A percentile compares a stretch with the other conserved stretches of the same genome.
phyloP scores from a whole-genome alignment of 2,329 filamentous ascomycete species.

The Chalara sp. region DNA sequence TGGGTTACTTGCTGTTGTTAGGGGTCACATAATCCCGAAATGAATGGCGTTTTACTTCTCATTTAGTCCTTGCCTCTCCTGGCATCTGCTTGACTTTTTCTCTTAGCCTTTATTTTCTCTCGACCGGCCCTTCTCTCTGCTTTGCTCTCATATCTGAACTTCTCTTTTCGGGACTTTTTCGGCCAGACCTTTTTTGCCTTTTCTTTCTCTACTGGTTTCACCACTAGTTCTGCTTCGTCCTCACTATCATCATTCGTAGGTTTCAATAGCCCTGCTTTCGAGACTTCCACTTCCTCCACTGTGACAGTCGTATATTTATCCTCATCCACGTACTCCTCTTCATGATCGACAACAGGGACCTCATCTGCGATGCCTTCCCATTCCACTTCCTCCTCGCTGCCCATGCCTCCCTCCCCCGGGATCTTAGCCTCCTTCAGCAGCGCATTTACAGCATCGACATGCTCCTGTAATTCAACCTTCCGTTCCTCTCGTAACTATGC shows the following conservation, averaged over 20 bases:
- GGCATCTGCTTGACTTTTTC: conserved; percentile 30
- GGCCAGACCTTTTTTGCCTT: conserved; percentile 42
- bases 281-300: conserved; percentile 79
- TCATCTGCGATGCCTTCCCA: conserved; percentile 58
- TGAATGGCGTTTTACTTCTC: conserved; percentile 4
- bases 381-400: conserved; percentile 42
- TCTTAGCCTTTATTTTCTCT: conserved; percentile 65
- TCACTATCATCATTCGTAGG: conserved; percentile 32
- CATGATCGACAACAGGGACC: conserved; percentile 54
- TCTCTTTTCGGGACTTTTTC: conserved; percentile 74
- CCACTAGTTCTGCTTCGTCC: conserved; percentile 27
- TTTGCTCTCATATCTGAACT: conserved; percentile 91
- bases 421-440: conserved; percentile 29
- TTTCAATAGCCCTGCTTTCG: conserved; percentile 64
- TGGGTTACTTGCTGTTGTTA: conserved; percentile 15
- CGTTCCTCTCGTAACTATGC: conserved; percentile 74
- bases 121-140: conserved; percentile 69
- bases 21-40: conserved; percentile 15
- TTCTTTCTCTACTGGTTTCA: conserved; percentile 25
- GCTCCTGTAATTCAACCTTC: conserved; percentile 72
- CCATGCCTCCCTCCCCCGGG: conserved; percentile 31
- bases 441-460: conserved; percentile 69
- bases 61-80: conserved; percentile 24
- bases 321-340: conserved; percentile 94
- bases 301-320: conserved; percentile 94